Evolutionary conservation across 495 filamentous ascomycete species (phyloP), one percentile per base, ranked within the genome.

Genomic region (Lophium mytilinum): DNA sequence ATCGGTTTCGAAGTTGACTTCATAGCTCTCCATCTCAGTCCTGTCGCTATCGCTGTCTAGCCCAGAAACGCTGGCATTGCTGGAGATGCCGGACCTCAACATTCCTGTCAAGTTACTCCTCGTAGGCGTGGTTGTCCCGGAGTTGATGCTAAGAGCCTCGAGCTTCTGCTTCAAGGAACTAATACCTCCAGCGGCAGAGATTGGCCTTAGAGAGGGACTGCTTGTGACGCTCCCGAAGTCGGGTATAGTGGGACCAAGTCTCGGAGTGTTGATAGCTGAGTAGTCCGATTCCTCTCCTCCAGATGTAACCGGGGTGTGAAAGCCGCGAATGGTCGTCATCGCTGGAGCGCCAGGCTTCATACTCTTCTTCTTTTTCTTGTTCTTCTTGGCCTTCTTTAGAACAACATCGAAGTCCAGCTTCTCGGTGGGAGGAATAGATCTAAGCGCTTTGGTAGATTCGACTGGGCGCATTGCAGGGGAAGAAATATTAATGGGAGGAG

Each of bases 201-300:
- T 69, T 1, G 84, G 80, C 57, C 83, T 80, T 48, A 84, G 68
- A 48, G 78, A 62, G 4, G 86, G 84, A 66, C 84, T 78, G 53
- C 71, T 72, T 3, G 70, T 65, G 39, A 72, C 50, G 47, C 75
- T 77, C 14, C 63, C 53, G 1, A 65, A 60, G 15, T 67, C 63
- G 18, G 57, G 58, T 6, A 66, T 41, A 17, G 56, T 69, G 15
- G 71, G 57, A 10, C 62, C 64, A 5, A 71, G 58, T 19, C 66
- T 63, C n/a, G 75, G 74, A 11, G 80, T 78, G 56, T 71, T 78
- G 8, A 72, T 67, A 11, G 69, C 64, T 19, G 83, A 85, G 59
- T 79, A 80, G 68, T 93, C 90, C 12, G 87, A 90, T 56, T 93
- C 90, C 65, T 95, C 90, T 62, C 90, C 89, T 40, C 80, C 87